Base-by-base conservation (phyloP, 2,329 filamentous ascomycete genomes). In the Fusarium chaquense region DNA sequence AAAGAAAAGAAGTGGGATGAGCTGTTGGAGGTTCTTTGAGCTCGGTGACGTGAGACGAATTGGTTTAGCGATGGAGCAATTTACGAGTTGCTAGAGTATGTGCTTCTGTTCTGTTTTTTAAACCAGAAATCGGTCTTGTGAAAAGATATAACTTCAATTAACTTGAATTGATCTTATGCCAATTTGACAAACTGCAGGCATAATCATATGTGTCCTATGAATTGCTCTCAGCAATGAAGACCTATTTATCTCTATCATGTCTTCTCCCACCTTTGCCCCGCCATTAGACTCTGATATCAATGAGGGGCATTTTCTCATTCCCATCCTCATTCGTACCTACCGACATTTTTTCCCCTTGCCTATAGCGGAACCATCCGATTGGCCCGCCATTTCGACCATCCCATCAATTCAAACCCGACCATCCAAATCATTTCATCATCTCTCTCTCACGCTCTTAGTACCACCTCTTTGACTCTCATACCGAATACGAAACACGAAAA, bases 281-380 rank as follows among this genome's bases (percentile, higher is more conserved):
- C 67, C 63, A 70, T 71, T 49, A 53, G 35, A 61, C 46, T 62
- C 67, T 41, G 40, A 65, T 57, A 40, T 58, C 47, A 45, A 69
- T 67, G 67, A 71, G 67, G 67, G 67, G 67, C 67, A 71, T 61
- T 60, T 65, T 57, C 28, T 28, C 40, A 46, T 50, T 51, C 32
- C 40, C 40, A 28, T 40, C 49, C 32, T 36, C 43, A 43, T 45
- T 38, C 49, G 24, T 16, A 15, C 46, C 30, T 32, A n/a, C 58
- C 55, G 64, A 61, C 67, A 69, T 67, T 70, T 70, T 70, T 62
- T n/a, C 46, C 47, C 59, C 52, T 52, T 55, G 55, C 15, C 43
- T 38, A 24, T 13, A 54, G 52, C 51, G 52, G 55, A 51, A 47
- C 45, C 52, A 61, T 28, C 67, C 64, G 67, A 70, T 70, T 70